These are phyloP conservation scores for Botrytis fragariae DNA, from an alignment of 2,329 filamentous ascomycete species.

Conservation along the genomic window DNA sequence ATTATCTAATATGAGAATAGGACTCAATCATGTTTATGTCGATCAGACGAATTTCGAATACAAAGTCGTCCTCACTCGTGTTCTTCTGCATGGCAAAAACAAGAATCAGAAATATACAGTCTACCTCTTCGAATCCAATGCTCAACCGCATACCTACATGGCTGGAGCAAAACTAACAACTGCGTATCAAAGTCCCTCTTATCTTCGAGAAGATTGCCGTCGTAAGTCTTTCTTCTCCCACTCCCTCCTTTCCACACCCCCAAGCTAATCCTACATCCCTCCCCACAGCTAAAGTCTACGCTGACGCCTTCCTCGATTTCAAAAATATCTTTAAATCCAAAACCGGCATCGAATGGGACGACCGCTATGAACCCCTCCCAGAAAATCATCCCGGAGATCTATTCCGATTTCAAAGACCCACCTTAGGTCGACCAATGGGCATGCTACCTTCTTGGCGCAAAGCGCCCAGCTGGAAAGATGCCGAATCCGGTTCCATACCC, in stretches of 20 bases:
- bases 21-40: slow-evolving; percentile 61
- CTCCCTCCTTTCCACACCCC: too few relatives aligned
- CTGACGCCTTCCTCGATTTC: slow-evolving; percentile 50
- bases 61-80: slow-evolving; percentile 58
- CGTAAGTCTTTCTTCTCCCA: slow-evolving; percentile 18
- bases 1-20: slow-evolving; percentile 40
- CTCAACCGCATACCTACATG: slow-evolving; percentile 58
- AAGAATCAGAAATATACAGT: slow-evolving; percentile 58
- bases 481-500: neutral
- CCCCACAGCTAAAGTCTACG: slow-evolving; percentile 41
- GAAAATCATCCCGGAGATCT: neutral
- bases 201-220: slow-evolving; percentile 41
- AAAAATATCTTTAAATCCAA: slow-evolving; percentile 55
- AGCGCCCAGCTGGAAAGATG: neutral
- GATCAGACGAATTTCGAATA: slow-evolving; percentile 64
- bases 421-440: slow-evolving; percentile 25
- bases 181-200: slow-evolving; percentile 34
- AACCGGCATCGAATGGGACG: slow-evolving; percentile 59
- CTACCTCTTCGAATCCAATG: slow-evolving; percentile 64
- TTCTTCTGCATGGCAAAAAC: slow-evolving; percentile 45
- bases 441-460: slow-evolving; percentile 23
- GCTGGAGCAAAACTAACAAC: slow-evolving; percentile 51
- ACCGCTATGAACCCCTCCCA: slow-evolving; percentile 41
- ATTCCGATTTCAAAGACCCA: slow-evolving; percentile 26
- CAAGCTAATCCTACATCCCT: neutral